These are phyloP conservation scores for Brassica hybrid DNA, from an alignment of 441 rosid species.

Conservation along the genomic window DNA sequence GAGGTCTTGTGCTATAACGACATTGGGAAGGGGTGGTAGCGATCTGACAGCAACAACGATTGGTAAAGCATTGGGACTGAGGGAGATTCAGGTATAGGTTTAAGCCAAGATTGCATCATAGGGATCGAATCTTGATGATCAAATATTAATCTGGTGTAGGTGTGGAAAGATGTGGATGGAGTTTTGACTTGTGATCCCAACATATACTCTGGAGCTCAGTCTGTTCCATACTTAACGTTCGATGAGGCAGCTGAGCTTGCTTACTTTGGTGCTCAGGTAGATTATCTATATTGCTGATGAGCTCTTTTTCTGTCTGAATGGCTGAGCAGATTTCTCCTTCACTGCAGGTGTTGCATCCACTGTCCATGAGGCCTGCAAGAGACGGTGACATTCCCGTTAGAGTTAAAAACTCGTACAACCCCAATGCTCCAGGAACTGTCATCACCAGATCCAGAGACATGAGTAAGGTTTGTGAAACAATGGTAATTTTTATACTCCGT, in stretches of 20 bases:
- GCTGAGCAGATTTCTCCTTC: conserved; percentile 26
- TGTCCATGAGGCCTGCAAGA: conserved; percentile 96
- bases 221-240: conserved; percentile 87
- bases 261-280: conserved; percentile 96
- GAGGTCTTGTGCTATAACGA: conserved; percentile 89
- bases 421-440: conserved; percentile 93
- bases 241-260: conserved; percentile 99
- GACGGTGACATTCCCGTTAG: conserved; percentile 94
- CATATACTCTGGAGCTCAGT: conserved; percentile 72
- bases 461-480: conserved; percentile 75
- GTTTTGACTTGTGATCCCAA: conserved; percentile 97
- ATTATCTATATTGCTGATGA: background rate
- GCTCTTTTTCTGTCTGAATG: conserved; percentile 22
- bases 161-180: conserved; percentile 99
- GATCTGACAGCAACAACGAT: conserved; percentile 97
- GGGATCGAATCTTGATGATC: too few relatives aligned
- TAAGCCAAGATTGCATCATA: conserved; percentile 20
- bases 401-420: conserved; percentile 95
- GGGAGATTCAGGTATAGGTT: conserved; percentile 85
- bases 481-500: background rate
- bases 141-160: too few relatives aligned
- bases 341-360: conserved; percentile 90
- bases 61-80: conserved; percentile 88
- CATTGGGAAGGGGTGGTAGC: conserved; percentile 96
- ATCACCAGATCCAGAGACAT: conserved; percentile 84